Evolutionary conservation across 2,329 filamentous ascomycete species (phyloP).

Genomic region (Trichoderma atrobrunneum): DNA sequence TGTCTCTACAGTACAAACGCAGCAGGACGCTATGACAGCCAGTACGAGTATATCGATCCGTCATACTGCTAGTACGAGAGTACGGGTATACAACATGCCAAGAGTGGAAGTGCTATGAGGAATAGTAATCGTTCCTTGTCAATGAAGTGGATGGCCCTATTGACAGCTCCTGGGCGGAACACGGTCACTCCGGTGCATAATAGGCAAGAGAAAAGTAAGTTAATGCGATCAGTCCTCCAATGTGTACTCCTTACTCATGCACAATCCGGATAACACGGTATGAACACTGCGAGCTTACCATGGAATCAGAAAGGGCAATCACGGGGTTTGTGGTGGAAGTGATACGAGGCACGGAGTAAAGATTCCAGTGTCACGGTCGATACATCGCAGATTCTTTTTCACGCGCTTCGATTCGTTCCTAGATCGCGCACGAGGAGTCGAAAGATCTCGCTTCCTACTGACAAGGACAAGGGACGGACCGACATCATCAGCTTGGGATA

Average conservation of each 20-base stretch:
- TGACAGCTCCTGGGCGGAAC: background rate
- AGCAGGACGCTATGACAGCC: background rate
- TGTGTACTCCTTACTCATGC: background rate
- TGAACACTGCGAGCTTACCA: background rate
- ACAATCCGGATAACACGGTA: background rate
- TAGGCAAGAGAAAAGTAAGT: background rate
- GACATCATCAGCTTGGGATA: constrained; percentile 12
- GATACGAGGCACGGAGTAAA: background rate
- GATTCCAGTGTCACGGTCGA: background rate
- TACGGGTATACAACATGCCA: background rate
- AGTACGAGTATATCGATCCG: background rate
- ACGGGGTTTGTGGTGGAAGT: background rate
- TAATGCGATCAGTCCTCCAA: background rate
- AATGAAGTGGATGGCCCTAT: background rate
- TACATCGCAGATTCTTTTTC: background rate
- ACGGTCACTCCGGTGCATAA: background rate
- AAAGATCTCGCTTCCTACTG: constrained; percentile 18
- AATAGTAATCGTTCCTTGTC: background rate
- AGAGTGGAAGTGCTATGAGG: background rate
- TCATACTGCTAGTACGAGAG: background rate
- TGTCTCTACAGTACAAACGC: background rate
- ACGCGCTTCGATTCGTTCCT: constrained; percentile 15
- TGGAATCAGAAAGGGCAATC: background rate
- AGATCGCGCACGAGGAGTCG: constrained; percentile 16
- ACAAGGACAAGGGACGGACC: constrained; percentile 19